Evolutionary conservation across 306 rosid species (phyloP).

Genomic region (Cotoneaster glaucophyllus): DNA sequence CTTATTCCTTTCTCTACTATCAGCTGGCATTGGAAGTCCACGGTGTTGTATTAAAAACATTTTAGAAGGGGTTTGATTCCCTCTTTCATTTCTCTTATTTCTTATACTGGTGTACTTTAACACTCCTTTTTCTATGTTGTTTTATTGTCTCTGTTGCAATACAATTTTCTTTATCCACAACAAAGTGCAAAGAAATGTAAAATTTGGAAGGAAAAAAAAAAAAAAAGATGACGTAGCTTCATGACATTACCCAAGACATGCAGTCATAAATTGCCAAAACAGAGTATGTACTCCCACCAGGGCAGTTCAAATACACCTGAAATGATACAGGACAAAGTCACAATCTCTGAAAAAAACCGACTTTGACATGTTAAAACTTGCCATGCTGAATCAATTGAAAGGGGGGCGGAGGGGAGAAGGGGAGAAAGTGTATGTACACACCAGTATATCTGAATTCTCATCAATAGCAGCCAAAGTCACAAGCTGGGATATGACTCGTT

Average conservation of each 20-base stretch:
- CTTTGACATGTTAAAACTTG: neutral
- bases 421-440: constrained; percentile 23
- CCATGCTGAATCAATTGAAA: constrained; percentile 5
- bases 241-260: constrained; percentile 95
- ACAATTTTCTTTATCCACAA: neutral
- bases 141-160: neutral
- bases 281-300: constrained; percentile 92
- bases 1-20: too few species aligned
- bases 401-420: neutral
- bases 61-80: neutral
- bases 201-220: neutral
- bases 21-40: too few species aligned
- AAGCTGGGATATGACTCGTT: constrained; percentile 91
- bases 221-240: neutral
- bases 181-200: neutral
- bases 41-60: too few species aligned
- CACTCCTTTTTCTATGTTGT: neutral
- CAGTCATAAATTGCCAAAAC: constrained; percentile 94
- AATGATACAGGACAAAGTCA: constrained; percentile 17
- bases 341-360: neutral
- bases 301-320: constrained; percentile 88
- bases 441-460: constrained; percentile 77
- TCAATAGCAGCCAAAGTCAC: constrained; percentile 88
- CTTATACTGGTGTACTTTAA: neutral
- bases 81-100: neutral